Base-by-base conservation (phyloP, 2,329 filamentous ascomycete species). In the Cladosporium sp. region DNA sequence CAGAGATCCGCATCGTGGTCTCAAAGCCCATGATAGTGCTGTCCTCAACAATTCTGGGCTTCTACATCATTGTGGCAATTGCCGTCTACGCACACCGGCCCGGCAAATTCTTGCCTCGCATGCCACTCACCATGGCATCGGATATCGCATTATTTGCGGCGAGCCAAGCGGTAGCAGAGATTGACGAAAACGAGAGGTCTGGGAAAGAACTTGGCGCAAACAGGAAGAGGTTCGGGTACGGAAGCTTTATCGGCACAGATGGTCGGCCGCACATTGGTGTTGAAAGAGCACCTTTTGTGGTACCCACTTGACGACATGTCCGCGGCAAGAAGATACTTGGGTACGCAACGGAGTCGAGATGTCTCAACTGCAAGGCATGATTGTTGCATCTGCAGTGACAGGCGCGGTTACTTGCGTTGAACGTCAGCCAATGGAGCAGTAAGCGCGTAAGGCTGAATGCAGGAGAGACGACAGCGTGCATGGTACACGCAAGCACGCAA, bases 41-140 rank as follows among this genome's bases (percentile, higher is more conserved):
- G 0, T 77, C 80, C 0, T 72, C 83, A 6, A 67, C 65, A 0
- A 80, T 88, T 0, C 67, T 88, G 0, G 68, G 56, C 0, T 23
- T 81, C 0, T 83, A 87, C 52, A 69, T 81, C 0, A 8, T 82
- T 0, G 79, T 82, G 0, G 79, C 81, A 0, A n/a, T 80, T 0
- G 0, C 76, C 0, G 77, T 86, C 5, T 88, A 86, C 64, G 14
- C 73, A 0, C 68, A 74, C 0, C 69, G 81, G 0, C 78, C 83
- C 0, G 77, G 76, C 1, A 75, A 76, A 2, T 81, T 83, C 23
- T 74, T 88, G 0, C 81, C 84, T 0, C 75, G 83, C 0, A 75
- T 88, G 72, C 86, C 86, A 0, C 84, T 82, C 0, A 83, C 78
- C 0, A 75, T 87, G 0, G 85, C 79, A 0, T 80, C 83, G 0